These are phyloP conservation scores for Lodderomyces beijingensis DNA, from an alignment of 1,139 yeast genomes.

Conservation along the genomic window DNA sequence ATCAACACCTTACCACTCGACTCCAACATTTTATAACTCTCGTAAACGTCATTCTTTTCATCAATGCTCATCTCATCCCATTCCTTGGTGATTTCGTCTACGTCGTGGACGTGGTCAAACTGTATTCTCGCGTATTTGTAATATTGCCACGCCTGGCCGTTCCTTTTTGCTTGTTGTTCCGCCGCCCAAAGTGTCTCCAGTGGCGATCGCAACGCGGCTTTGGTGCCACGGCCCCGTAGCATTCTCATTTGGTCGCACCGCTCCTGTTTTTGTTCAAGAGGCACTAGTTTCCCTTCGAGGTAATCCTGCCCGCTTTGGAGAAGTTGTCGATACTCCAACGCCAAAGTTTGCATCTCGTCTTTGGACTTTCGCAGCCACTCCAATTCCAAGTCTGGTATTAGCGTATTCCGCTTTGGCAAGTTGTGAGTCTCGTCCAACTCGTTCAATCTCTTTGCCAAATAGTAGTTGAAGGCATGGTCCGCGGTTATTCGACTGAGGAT, in stretches of 20 bases:
- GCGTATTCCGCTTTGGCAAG: neutral
- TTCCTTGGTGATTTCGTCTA: constrained; percentile 1
- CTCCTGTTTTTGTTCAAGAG: constrained; percentile 13
- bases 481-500: neutral
- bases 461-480: constrained; percentile 6
- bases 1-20: constrained; percentile 22
- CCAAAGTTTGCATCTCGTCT: constrained; percentile 22
- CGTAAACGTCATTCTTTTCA: constrained; percentile 23
- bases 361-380: constrained; percentile 7
- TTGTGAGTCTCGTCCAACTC: neutral
- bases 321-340: constrained; percentile 26
- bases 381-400: neutral
- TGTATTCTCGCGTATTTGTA: constrained; percentile 1
- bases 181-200: too few relatives aligned
- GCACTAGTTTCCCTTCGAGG: constrained; percentile 27
- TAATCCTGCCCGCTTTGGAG: constrained; percentile 28
- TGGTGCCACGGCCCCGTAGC: neutral
- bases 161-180: neutral
- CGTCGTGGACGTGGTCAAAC: constrained; percentile 1
- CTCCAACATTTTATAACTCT: constrained; percentile 25
- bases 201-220: too few relatives aligned
- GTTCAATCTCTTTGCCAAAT: constrained; percentile 2
- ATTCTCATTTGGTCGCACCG: neutral
- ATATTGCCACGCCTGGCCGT: constrained; percentile 2
- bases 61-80: constrained; percentile 27